Base-by-base conservation (phyloP, 2,329 filamentous ascomycete species). In the Thielaviopsis musarum region DNA sequence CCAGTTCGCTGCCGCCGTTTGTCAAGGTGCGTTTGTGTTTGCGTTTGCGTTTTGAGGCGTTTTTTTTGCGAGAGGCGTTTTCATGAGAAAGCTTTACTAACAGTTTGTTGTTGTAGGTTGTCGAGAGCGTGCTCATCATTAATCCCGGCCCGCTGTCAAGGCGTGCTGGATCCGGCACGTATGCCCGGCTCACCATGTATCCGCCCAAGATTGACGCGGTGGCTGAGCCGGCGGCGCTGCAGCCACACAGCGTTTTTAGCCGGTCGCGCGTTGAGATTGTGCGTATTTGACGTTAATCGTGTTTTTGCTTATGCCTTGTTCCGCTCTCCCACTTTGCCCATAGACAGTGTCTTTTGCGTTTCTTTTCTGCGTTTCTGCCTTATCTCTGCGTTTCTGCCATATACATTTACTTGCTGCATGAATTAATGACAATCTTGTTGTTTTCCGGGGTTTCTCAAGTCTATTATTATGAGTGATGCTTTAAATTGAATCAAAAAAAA, bases 71-170 rank as follows among this genome's bases (percentile, higher is more conserved):
- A n/a, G n/a, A n/a, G n/a, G 24, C 24, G 24, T 26, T 26, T 26
- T 6, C 6, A 26, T 6, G 3, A 26, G 24, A 26, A 26, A 6
- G 6, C 6, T 26, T 26, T 26, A 6, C 24, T 26, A 26, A 26
- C 24, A 13, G n/a, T 10, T 13, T 49, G 21, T 56, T 54, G 30
- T 34, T 30, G 48, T 21, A 95, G 90, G 89, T 96, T 51, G 84
- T 97, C 12, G 88, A 96, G 67, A 88, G 85, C 65, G 90, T 96
- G 0, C 72, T 97, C 6, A 83, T 90, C 13, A 85, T 98, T 67
- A 98, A 98, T 69, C 91, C 93, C 0, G 91, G 93, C 5, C 84
- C 82, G 56, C 73, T 95, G 38, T 93, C 89, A 17, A 96, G 95
- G 72, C 82, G 87, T 60, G 84, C 83, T 61, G 90, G 85, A 1